Evolutionary conservation across 2,329 filamentous ascomycete genomes (phyloP), one percentile per base, ranked within the genome.

Genomic region (Escovopsis sp.): DNA sequence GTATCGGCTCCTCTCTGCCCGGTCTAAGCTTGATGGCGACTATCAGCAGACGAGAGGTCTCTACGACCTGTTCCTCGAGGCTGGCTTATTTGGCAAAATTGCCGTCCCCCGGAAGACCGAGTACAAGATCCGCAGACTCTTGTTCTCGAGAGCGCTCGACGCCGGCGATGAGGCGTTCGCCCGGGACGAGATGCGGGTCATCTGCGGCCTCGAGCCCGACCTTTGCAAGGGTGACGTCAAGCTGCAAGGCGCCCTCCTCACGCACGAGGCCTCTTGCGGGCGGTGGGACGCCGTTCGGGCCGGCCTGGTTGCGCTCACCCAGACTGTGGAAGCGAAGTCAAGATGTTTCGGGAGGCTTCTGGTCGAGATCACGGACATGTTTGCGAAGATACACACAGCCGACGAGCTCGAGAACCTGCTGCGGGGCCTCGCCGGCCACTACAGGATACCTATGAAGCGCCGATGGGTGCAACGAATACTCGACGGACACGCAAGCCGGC

Each of bases 341-440:
- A 12, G 35, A 13, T 48, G 52, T 12, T 56, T 57, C 30, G 56
- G 56, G 40, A 47, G 47, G 9, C 40, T 53, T 5, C 43, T 61
- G 11, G 45, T 47, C 2, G 51, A 47, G 41, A 42, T 64, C 2
- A 67, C 67, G 3, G 60, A 60, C 35, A 45, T 54, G 7, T 58
- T 57, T 32, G 50, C 49, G 12, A 49, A 55, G 37, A 35, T 33
- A 2, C 51, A 57, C 31, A 47, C 51, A 6, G 41, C 49, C 1
- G 43, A 50, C 8, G 50, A 59, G 25, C 46, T 57, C 10, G 57
- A 62, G 5, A 29, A 27, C 1, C 51, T 59, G n/a, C 47, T 62
- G 2, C 52, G 53, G 35, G 46, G 48, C 33, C 47, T 58, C 16
- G 49, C 53, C 14, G 39, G 46, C n/a, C 44, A 39, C 24, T 55